phyloP scores from a whole-genome alignment of 140 eudicot genomes.

The Stevia rebaudiana region DNA sequence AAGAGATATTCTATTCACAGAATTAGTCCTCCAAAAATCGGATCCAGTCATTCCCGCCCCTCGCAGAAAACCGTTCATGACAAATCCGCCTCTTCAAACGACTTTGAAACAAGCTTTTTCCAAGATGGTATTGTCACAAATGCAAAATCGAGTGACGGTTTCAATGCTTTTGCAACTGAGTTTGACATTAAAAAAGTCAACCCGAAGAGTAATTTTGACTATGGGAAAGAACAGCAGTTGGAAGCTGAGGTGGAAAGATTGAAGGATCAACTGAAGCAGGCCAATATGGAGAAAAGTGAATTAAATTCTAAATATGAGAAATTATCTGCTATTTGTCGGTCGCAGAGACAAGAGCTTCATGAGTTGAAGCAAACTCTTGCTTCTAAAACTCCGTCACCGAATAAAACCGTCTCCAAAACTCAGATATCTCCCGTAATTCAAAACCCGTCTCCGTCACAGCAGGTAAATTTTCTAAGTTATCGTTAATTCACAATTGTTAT shows the following conservation, averaged over 20 bases:
- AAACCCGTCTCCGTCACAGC: slow-evolving; percentile 24
- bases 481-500: neutral
- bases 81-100: slow-evolving; percentile 38
- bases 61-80: slow-evolving; percentile 29
- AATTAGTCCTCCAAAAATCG: slow-evolving; percentile 31
- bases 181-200: slow-evolving; percentile 46
- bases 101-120: slow-evolving; percentile 51
- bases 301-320: slow-evolving; percentile 76
- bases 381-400: slow-evolving; percentile 59
- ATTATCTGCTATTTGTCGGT: slow-evolving; percentile 77
- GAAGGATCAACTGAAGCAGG: slow-evolving; percentile 61
- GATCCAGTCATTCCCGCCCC: slow-evolving; percentile 27
- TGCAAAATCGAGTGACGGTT: slow-evolving; percentile 39
- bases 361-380: slow-evolving; percentile 89
- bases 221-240: slow-evolving; percentile 43
- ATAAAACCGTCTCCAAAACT: slow-evolving; percentile 32
- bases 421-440: neutral
- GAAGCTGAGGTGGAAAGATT: slow-evolving; percentile 70
- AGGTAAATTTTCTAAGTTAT: slow-evolving; percentile 23
- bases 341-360: slow-evolving; percentile 93
- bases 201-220: slow-evolving; percentile 31
- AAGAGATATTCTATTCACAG: slow-evolving; percentile 25
- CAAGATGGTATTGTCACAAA: slow-evolving; percentile 45
- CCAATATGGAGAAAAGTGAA: slow-evolving; percentile 64
- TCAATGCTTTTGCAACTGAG: slow-evolving; percentile 74